Evolutionary conservation across 495 filamentous ascomycete genomes (phyloP), one percentile per base, ranked within the genome.

Genomic region (Oidiodendron maius): DNA sequence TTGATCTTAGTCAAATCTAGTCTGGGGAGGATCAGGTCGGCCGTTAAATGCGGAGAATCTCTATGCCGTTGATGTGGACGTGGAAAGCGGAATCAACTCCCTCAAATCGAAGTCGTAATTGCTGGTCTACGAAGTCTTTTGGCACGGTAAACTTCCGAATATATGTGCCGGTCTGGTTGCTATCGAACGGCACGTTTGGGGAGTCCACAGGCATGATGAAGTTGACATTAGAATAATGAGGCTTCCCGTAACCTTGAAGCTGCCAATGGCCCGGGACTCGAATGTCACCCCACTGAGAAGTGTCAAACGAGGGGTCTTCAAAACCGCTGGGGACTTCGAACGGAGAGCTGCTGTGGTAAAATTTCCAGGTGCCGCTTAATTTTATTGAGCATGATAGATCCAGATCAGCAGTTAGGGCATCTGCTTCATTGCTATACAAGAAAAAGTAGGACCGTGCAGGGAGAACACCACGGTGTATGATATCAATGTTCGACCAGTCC

Each of bases 181-280:
- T 66, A 30, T 82, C 74, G 21, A 72, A 75, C 2, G 82, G 81
- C 12, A 84, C 72, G 47, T 71, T 60, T 1, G 83, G 83, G 5
- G 81, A 79, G 37, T 59, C 56, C 4, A 77, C 70, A 1, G 82
- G 81, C 40, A 82, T 81, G 2, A 81, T 82, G 51, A 71, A 84
- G 44, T 75, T 68, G 44, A 80, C 60, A 51, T 86, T 87, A 13
- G 80, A 84, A 45, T 86, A 86, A 34, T 82, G 77, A 3, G 80
- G 79, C 11, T 71, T 71, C 10, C 80, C 81, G 50, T 78, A 79
- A 32, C 81, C 81, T 53, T 86, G 80, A 13, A 82, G 63, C 55
- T 86, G 83, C 83, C 83, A 87, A 71, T 83, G 81, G 10, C 80
- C 77, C 1, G 82, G 83, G 8, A 86, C 83, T 26, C 69, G 49